Evolutionary conservation across 2,329 filamentous ascomycete genomes (phyloP).

Genomic region (Pleoardoris graminearum): DNA sequence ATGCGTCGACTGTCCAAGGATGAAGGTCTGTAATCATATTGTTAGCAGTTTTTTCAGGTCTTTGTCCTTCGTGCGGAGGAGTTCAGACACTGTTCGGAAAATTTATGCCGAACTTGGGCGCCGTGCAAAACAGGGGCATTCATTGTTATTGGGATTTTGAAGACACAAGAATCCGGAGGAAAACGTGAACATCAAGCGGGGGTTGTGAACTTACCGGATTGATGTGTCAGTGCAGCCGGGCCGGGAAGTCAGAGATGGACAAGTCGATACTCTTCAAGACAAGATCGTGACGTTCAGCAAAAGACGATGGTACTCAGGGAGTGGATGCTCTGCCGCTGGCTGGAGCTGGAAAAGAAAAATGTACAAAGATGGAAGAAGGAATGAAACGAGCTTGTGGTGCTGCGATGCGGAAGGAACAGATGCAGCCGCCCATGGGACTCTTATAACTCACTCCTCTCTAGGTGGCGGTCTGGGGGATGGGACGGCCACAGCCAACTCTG

Average conservation of each 20-base stretch:
- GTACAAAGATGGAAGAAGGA: constrained; percentile 17
- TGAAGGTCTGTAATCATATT: constrained; percentile 7
- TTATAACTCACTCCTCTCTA: constrained; percentile 13
- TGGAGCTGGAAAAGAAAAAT: constrained; percentile 20
- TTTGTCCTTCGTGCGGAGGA: too few relatives aligned
- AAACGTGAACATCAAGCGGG: too few relatives aligned
- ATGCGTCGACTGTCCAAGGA: constrained; percentile 23
- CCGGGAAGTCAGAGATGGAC: not conserved
- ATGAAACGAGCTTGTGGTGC: constrained; percentile 20
- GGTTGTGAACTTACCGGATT: not conserved
- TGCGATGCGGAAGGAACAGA: constrained; percentile 20
- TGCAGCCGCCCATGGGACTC: not conserved
- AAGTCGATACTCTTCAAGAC: constrained; percentile 8
- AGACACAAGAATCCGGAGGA: too few relatives aligned
- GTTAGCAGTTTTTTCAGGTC: not conserved
- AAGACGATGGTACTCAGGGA: constrained; percentile 22
- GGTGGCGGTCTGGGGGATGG: constrained; percentile 19
- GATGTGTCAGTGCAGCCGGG: not conserved
- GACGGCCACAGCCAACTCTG: constrained; percentile 8
- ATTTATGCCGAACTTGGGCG: too few relatives aligned
- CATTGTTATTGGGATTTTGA: too few relatives aligned
- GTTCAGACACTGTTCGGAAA: too few relatives aligned
- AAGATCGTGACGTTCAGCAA: constrained; percentile 14
- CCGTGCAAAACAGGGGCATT: too few relatives aligned
- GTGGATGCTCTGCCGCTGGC: constrained; percentile 31